Percentiles rank a stretch among this genome's conserved stretches.
phyloP scores from a whole-genome alignment of 73 alveolate genomes.

The Paramecium octaurelia region DNA sequence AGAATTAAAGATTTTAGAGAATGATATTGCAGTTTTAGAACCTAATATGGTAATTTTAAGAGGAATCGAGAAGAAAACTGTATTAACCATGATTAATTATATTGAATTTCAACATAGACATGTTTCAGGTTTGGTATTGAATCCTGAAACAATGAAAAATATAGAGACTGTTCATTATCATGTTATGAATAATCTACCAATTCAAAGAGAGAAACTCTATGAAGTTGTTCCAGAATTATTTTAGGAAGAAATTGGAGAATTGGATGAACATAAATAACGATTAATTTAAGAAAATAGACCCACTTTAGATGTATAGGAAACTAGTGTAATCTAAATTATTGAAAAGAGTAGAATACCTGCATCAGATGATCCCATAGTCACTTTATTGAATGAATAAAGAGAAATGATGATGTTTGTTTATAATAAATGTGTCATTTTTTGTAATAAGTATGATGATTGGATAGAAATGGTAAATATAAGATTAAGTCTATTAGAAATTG shows the following conservation, averaged over 20 bases:
- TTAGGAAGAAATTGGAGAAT: conserved; percentile 46
- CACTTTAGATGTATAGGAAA: conserved; percentile 15
- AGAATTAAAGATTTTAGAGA: conserved; percentile 53
- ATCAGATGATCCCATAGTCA: conserved; percentile 33
- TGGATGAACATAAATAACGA: conserved; percentile 44
- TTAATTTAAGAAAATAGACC: conserved; percentile 57
- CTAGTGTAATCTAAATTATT: conserved; percentile 34
- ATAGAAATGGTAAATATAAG: conserved; percentile 35
- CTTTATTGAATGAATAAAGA: conserved; percentile 9
- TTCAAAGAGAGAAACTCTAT: conserved; percentile 72
- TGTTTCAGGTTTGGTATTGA: conserved; percentile 69
- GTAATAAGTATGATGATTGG: conserved; percentile 56
- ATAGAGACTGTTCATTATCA: conserved; percentile 75
- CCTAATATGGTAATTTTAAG: conserved; percentile 61
- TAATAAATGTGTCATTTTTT: conserved; percentile 46
- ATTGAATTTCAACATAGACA: conserved; percentile 68
- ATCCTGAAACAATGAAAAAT: conserved; percentile 77
- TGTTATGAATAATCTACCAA: conserved; percentile 78
- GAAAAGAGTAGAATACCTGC: conserved; percentile 35
- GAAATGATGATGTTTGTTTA: conserved; percentile 61
- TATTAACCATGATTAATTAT: conserved; percentile 73
- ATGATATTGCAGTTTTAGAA: conserved; percentile 61
- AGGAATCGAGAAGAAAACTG: conserved; percentile 65
- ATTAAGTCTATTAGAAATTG: background rate
- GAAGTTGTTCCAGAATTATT: conserved; percentile 81